These are phyloP conservation scores for Rhizopogon sp. DNA, from an alignment of 768 basidiomycete species.

Conservation along the genomic window DNA sequence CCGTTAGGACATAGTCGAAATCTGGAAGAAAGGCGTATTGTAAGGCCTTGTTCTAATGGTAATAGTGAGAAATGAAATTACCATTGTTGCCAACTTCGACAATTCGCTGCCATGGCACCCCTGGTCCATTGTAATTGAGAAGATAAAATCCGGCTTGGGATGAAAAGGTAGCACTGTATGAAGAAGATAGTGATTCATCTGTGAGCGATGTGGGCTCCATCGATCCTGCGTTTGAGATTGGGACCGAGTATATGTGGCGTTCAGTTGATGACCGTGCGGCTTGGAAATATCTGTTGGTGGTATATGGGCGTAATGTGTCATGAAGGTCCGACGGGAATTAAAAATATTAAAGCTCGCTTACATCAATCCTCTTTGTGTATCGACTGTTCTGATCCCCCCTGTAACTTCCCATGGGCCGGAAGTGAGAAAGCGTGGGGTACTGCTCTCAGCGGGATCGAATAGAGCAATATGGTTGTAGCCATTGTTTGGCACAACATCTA, in stretches of 20 bases:
- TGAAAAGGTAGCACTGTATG: conserved; percentile 71
- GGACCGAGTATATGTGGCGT: conserved; percentile 78
- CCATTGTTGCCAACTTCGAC: conserved; percentile 47
- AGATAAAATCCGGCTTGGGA: conserved; percentile 84
- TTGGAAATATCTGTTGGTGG: conserved; percentile 70
- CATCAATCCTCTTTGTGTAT: conserved; percentile 64
- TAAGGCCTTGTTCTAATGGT: conserved; percentile 2
- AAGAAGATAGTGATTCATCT: conserved; percentile 46
- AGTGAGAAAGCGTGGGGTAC: conserved; percentile 78
- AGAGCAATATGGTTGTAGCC: conserved; percentile 93
- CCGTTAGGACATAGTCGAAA: conserved; percentile 61
- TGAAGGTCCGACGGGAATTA: conserved; percentile 25
- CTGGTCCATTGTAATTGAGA: conserved; percentile 74
- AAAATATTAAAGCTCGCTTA: conserved; percentile 35
- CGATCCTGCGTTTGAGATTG: conserved; percentile 48
- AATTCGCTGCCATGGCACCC: conserved; percentile 84
- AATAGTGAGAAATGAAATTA: conserved; percentile 20
- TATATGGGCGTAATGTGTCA: conserved; percentile 13
- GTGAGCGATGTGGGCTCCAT: conserved; percentile 46
- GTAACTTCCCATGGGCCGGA: conserved; percentile 89
- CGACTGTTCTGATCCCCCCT: conserved; percentile 65
- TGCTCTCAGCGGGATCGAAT: conserved; percentile 71
- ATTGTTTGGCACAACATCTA: conserved; percentile 85
- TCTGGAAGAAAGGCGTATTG: conserved; percentile 28
- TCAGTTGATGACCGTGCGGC: conserved; percentile 82